Percentiles rank a stretch among this genome's conserved stretches.
Conservation (phyloP, 805 yeast genomes). For the Hanseniaspora lindneri region DNA sequence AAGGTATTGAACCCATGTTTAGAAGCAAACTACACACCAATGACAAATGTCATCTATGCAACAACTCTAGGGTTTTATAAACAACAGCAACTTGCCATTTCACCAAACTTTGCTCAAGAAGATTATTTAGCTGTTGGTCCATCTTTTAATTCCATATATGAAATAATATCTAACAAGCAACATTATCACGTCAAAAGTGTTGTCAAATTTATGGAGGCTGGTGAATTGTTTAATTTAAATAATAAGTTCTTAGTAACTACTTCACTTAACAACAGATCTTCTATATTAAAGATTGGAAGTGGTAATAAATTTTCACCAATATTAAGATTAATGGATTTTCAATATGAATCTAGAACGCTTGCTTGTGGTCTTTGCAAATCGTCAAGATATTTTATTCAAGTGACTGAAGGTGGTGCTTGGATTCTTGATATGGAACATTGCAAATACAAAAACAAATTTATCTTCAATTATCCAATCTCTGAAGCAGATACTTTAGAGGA, state of each 20-base stretch:
- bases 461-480: constrained; percentile 33
- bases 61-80: constrained; percentile 40
- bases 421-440: constrained; percentile 49
- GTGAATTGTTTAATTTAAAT: constrained; percentile 61
- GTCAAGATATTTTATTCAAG: constrained; percentile 55
- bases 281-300: constrained; percentile 44
- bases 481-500: constrained; percentile 55
- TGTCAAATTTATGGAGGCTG: constrained; percentile 57
- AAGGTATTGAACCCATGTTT: constrained; percentile 24
- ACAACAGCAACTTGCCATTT: constrained; percentile 48
- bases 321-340: constrained; percentile 51
- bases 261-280: constrained; percentile 23
- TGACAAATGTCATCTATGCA: constrained; percentile 57
- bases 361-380: constrained; percentile 50
- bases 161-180: constrained; percentile 55
- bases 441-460: constrained; percentile 39
- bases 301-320: constrained; percentile 56
- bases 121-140: constrained; percentile 67
- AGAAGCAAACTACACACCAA: constrained; percentile 54
- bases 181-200: constrained; percentile 53
- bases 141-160: constrained; percentile 42
- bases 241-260: constrained; percentile 60
- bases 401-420: constrained; percentile 52
- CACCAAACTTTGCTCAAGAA: constrained; percentile 55
- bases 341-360: constrained; percentile 46